A percentile compares a stretch with the other conserved stretches of the same genome.
These are phyloP conservation scores for Trifolium dubium DNA, from an alignment of 306 rosid genomes.

Conservation along the genomic window DNA sequence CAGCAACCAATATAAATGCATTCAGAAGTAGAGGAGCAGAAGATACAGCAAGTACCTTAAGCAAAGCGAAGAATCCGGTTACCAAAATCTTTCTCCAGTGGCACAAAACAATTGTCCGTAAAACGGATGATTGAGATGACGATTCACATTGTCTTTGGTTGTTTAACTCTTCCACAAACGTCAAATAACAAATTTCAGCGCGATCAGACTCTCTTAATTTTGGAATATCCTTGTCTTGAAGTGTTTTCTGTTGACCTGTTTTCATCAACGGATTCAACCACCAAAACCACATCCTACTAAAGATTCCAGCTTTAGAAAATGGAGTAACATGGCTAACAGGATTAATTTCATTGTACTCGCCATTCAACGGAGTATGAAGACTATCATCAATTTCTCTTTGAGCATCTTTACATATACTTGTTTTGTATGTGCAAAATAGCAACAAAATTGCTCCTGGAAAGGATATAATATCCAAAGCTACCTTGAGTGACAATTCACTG, in stretches of 20 bases:
- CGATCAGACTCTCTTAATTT: background rate
- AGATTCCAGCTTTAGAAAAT: background rate
- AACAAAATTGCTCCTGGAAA: slow-evolving; percentile 40
- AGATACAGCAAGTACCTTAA: slow-evolving; percentile 3
- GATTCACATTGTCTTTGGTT: background rate
- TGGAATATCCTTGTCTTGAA: background rate
- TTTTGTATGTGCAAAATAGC: background rate
- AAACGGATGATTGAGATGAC: background rate
- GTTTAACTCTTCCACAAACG: background rate
- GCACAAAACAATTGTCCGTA: background rate
- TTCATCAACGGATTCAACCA: slow-evolving; percentile 6
- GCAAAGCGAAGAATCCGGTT: background rate
- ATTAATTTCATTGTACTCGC: background rate
- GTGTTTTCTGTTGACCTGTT: background rate
- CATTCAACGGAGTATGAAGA: background rate
- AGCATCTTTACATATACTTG: background rate
- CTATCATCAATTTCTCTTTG: background rate
- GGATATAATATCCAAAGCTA: background rate
- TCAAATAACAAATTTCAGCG: background rate
- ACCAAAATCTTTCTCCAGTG: background rate
- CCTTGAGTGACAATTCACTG: background rate
- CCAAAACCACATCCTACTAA: slow-evolving; percentile 3
- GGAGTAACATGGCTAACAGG: background rate
- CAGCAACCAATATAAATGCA: slow-evolving; percentile 6
- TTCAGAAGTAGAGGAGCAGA: background rate